Base-by-base conservation (phyloP, 2,329 filamentous ascomycete genomes). In the Cladosporium cucumerinum region DNA sequence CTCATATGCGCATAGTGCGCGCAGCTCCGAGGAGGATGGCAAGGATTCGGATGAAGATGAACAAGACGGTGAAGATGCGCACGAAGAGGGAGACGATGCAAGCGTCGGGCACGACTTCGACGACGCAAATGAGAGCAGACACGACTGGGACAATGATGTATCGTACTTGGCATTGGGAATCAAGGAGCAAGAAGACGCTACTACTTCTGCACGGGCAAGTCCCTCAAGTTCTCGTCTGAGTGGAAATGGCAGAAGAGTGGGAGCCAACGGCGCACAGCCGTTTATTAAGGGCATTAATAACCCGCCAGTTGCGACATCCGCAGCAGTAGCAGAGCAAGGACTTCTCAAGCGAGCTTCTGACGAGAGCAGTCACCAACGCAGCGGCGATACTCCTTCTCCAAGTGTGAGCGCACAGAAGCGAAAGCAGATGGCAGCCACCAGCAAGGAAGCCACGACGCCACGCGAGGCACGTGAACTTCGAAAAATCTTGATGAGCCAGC, bases 281-380 rank as follows among this genome's bases (percentile, higher is more conserved):
- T n/a, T n/a, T 6, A 28, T 28, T 1, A 62, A 46, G 26, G 60
- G 60, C 14, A 52, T 62, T 34, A 62, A 62, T 25, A 62, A 62
- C 32, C 60, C 60, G 25, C 48, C 60, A 46, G n/a, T 43, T 36
- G 21, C 34, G 32, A 18, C 49, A 30, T 43, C 60, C 10, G 54
- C 36, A 16, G 34, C 32, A 21, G 34, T 46, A 10, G 49, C 49
- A 16, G 60, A 62, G 34, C 60, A 62, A 32, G 60, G 60, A 5
- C 60, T 54, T 12, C 49, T 62, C 32, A 62, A 62, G 25, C 60
- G 60, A 8, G 60, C 49, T 18, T 62, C 60, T 3, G 49, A 62
- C 26, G 60, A 55, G 49, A 62, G 49, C 49, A 62, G 60, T 21
- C 49, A 21, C 30, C 43, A 51, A 18, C 60, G 60, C 25, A 62